These are phyloP conservation scores for Blastobotrys aristatus DNA, from an alignment of 1,139 yeast species.

Conservation along the genomic window DNA sequence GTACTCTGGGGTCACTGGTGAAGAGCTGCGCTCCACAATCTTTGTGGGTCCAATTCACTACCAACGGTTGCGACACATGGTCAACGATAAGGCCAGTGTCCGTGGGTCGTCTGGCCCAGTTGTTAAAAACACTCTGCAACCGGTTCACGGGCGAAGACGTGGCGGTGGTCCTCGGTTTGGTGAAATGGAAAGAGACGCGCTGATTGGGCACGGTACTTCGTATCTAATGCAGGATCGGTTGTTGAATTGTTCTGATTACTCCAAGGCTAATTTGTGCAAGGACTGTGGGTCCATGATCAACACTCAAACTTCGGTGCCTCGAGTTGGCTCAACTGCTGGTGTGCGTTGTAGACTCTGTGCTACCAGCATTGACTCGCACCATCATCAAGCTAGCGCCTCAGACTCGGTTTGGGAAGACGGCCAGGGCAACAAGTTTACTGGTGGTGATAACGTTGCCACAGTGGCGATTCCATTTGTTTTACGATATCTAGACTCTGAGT, in stretches of 20 bases:
- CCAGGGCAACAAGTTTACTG: constrained; percentile 81
- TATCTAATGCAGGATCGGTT: constrained; percentile 91
- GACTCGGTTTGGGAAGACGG: constrained; percentile 93
- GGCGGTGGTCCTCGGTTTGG: constrained; percentile 99
- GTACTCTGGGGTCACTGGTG: constrained; percentile 99
- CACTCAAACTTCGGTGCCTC: constrained; percentile 85
- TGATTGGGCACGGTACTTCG: constrained; percentile 98
- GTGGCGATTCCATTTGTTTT: constrained; percentile 96
- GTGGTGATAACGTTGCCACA: constrained; percentile 88
- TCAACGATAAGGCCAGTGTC: constrained; percentile 98
- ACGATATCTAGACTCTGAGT: constrained; percentile 90
- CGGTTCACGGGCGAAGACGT: constrained; percentile 98
- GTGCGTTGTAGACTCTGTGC: constrained; percentile 94
- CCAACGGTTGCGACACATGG: constrained; percentile 99
- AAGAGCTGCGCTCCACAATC: constrained; percentile 91
- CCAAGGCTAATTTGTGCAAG: constrained; percentile 86
- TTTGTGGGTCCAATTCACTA: constrained; percentile 96
- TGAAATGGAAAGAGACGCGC: constrained; percentile 99
- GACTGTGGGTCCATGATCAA: constrained; percentile 89
- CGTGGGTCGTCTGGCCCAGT: constrained; percentile 99
- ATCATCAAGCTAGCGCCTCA: constrained; percentile 47
- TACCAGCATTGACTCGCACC: constrained; percentile 40
- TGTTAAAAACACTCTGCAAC: constrained; percentile 95
- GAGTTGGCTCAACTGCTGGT: constrained; percentile 74
- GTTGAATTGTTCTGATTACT: constrained; percentile 91